Base-by-base conservation (phyloP, 371 early-diverging fungal genomes). In the Mortierella sp. region DNA sequence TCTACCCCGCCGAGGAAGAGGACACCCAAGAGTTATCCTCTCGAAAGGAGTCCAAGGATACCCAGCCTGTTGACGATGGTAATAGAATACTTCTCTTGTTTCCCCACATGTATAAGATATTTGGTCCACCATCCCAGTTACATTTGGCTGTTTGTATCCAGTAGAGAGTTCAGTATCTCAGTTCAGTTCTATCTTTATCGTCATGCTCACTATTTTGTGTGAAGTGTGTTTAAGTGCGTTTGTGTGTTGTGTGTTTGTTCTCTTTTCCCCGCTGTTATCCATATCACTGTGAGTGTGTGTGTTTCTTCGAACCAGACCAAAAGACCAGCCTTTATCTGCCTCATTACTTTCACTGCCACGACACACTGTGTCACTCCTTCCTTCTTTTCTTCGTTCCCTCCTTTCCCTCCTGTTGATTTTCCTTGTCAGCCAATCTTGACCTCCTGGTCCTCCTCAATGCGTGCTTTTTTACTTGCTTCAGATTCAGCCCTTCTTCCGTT, bases 1-100 rank as follows among this genome's bases (percentile, higher is more conserved):
- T 85, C 68, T 85, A 85, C 55, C 63, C 54, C 50, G 72, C 77
- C 48, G 86, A 85, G 72, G 86, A 71, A 54, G 72, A 58, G 31
- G 75, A 73, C 4, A 58, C 52, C 71, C 74, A 74, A 45, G 55
- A 65, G 72, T 60, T 48, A 42, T 57, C 74, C 72, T 57, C 68
- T 72, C 52, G 78, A 63, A 72, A 76, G 60, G 73, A 70, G 72
- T 44, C 68, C 34, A 73, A 78, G 26, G 76, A 70, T 47, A 78
- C 9, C 73, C 71, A 73, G 76, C 71, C 70, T 24, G 65, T 65
- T 42, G 50, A 38, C 54, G 79, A 79, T 77, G 85, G 85, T 84
- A 84, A 60, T 60, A 60, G 60, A 84, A 71, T 72, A 34, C 42
- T 57, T 24, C 26, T 34, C 1, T 80, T 42, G 19, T 71, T 48